These are phyloP conservation scores for Bruguiera hainesii DNA, from an alignment of 441 rosid genomes.

Conservation along the genomic window DNA sequence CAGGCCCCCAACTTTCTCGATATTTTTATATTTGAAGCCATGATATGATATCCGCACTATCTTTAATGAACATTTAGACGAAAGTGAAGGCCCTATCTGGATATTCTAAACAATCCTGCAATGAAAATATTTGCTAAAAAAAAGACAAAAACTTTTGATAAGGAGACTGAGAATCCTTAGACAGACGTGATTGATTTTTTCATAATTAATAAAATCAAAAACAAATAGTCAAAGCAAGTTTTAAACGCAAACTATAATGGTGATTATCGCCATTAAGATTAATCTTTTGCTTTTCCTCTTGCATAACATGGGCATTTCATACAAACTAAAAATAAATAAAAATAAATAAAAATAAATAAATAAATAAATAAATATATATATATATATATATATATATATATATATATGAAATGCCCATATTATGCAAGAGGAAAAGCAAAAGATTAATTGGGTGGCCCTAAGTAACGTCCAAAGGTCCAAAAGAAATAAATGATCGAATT, in stretches of 20 bases:
- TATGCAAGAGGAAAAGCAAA: too few relatives aligned
- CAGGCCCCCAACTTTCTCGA: neutral
- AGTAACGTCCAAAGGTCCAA: too few relatives aligned
- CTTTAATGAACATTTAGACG: conserved; percentile 38
- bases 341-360: too few relatives aligned
- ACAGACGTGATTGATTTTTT: neutral
- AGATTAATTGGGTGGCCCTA: too few relatives aligned
- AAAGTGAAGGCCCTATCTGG: conserved; percentile 16
- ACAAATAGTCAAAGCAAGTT: conserved; percentile 25
- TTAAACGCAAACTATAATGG: conserved; percentile 14
- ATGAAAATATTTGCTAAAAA: neutral
- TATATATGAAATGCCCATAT: too few relatives aligned
- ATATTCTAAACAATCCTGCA: conserved; percentile 6
- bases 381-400: too few relatives aligned
- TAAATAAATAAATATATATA: too few relatives aligned
- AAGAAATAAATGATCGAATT: too few relatives aligned
- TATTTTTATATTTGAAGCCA: too few relatives aligned
- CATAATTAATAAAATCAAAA: conserved; percentile 5
- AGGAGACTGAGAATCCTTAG: conserved; percentile 14
- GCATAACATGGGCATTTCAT: conserved; percentile 19
- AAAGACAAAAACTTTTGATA: conserved; percentile 10
- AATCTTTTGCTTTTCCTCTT: conserved; percentile 25
- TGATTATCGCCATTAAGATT: conserved; percentile 24
- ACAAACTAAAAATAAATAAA: neutral
- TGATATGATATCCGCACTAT: conserved; percentile 24